A percentile compares a stretch with the other conserved stretches of the same genome.
These are phyloP conservation scores for Entomortierella beljakovae DNA, from an alignment of 192 early-diverging fungal genomes.

Conservation along the genomic window DNA sequence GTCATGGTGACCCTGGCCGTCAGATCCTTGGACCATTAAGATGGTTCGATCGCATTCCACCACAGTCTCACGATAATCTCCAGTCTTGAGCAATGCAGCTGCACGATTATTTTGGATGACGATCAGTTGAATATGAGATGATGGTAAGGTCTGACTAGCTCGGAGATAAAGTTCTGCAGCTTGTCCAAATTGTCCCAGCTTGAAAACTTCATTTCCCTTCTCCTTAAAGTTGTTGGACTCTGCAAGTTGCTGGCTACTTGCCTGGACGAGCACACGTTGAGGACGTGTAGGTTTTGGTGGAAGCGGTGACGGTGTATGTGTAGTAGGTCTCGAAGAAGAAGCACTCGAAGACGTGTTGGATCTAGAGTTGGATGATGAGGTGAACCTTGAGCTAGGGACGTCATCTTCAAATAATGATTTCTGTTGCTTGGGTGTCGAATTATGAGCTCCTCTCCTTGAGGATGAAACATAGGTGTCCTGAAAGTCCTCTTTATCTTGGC, in stretches of 20 bases:
- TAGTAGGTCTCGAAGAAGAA: neutral
- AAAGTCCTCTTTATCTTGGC: constrained; percentile 38
- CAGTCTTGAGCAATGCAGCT: constrained; percentile 81
- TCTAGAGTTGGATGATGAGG: neutral
- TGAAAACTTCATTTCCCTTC: constrained; percentile 86
- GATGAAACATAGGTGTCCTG: constrained; percentile 55
- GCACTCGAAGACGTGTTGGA: constrained; percentile 6
- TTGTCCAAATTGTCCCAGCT: constrained; percentile 89
- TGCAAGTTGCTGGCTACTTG: constrained; percentile 50
- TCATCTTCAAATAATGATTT: constrained; percentile 19
- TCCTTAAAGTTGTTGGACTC: constrained; percentile 61
- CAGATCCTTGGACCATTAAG: constrained; percentile 49
- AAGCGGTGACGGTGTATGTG: constrained; percentile 27
- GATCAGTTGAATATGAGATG: constrained; percentile 69
- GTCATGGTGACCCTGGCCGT: constrained; percentile 28
- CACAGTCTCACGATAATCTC: constrained; percentile 78
- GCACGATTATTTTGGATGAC: constrained; percentile 89
- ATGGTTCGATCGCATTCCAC: constrained; percentile 72
- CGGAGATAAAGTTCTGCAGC: constrained; percentile 78
- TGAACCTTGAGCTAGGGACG: constrained; percentile 1
- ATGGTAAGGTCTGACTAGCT: constrained; percentile 62
- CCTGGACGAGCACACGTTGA: constrained; percentile 56
- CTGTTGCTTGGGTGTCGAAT: constrained; percentile 6
- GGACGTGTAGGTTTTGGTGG: constrained; percentile 40
- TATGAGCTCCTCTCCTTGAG: constrained; percentile 26